phyloP scores from a whole-genome alignment of 331 rosid species.

The Stylosanthes scabra region DNA sequence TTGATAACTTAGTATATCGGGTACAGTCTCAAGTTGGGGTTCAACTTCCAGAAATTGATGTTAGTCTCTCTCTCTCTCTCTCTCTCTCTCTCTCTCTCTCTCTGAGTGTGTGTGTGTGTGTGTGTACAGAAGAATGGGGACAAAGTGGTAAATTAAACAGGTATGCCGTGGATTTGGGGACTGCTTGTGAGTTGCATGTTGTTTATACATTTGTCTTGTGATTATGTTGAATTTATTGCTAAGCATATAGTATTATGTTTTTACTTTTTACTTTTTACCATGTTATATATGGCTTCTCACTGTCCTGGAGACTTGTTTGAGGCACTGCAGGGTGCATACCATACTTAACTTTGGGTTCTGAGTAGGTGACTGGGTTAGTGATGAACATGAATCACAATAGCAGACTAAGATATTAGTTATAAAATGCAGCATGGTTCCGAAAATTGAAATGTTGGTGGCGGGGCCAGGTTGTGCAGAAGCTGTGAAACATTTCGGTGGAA shows the following conservation, averaged over 20 bases:
- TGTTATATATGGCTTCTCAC: conserved; percentile 5
- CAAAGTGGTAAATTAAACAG: not conserved
- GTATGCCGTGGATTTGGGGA: conserved; percentile 17
- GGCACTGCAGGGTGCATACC: not conserved
- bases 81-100: not conserved
- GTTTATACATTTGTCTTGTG: conserved; percentile 19
- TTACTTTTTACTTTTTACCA: too few relatives aligned
- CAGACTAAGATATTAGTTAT: not conserved
- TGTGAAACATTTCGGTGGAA: conserved; percentile 2
- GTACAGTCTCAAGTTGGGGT: conserved; percentile 50
- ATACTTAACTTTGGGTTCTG: conserved; percentile 19
- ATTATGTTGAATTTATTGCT: not conserved
- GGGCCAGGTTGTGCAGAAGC: conserved; percentile 14
- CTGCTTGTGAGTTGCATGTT: conserved; percentile 26
- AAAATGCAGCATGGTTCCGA: conserved; percentile 5
- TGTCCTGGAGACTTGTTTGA: conserved; percentile 19
- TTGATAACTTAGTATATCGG: conserved; percentile 47
- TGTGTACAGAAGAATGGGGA: conserved; percentile 11
- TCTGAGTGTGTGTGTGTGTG: too few relatives aligned
- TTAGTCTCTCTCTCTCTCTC: conserved; percentile 40
- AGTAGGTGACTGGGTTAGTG: conserved; percentile 6
- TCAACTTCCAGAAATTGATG: conserved; percentile 58
- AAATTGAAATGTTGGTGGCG: conserved; percentile 22
- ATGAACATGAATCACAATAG: conserved; percentile 7
- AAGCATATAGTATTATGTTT: too few relatives aligned